A percentile compares a stretch with the other conserved stretches of the same genome.
Conservation (phyloP, 768 basidiomycete genomes). For the Lenzites betulinus region DNA sequence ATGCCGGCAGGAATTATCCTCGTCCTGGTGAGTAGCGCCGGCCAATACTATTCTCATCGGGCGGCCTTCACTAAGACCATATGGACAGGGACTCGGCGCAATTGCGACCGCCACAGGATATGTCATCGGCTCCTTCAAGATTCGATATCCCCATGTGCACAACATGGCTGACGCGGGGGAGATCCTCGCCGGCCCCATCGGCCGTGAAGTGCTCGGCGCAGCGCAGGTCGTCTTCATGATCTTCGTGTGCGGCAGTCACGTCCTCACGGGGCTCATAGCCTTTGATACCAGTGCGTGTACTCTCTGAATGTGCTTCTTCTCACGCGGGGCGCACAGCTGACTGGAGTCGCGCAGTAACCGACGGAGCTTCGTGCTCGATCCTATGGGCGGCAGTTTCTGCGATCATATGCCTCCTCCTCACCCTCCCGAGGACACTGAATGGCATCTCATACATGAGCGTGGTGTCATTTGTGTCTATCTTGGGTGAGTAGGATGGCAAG, state of each 20-base stretch:
- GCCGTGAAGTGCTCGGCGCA: slow-evolving; percentile 33
- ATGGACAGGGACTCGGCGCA: slow-evolving; percentile 25
- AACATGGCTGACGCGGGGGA: slow-evolving; percentile 37
- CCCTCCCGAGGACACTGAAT: slow-evolving; percentile 32
- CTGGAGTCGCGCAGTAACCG: slow-evolving; percentile 24
- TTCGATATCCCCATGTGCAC: slow-evolving; percentile 36
- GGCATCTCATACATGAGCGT: slow-evolving; percentile 34
- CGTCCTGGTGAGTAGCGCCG: slow-evolving; percentile 23
- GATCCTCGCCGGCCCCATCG: slow-evolving; percentile 32
- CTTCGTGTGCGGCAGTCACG: slow-evolving; percentile 34
- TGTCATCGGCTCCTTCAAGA: slow-evolving; percentile 33
- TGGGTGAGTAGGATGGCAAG: slow-evolving; percentile 17
- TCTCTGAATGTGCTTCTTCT: background rate
- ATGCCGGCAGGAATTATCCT: slow-evolving; percentile 33
- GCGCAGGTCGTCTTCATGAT: slow-evolving; percentile 34
- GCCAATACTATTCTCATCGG: background rate
- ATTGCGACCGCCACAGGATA: slow-evolving; percentile 32
- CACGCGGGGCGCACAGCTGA: slow-evolving; percentile 3
- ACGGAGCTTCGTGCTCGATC: slow-evolving; percentile 34
- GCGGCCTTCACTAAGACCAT: background rate
- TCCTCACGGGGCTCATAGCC: slow-evolving; percentile 34
- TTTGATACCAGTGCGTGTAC: slow-evolving; percentile 34
- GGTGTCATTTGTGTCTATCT: slow-evolving; percentile 32
- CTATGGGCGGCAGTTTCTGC: slow-evolving; percentile 33
- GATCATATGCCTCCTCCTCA: slow-evolving; percentile 31